Base-by-base conservation (phyloP, 2,329 filamentous ascomycete genomes). In the Sporothrix phasma region DNA sequence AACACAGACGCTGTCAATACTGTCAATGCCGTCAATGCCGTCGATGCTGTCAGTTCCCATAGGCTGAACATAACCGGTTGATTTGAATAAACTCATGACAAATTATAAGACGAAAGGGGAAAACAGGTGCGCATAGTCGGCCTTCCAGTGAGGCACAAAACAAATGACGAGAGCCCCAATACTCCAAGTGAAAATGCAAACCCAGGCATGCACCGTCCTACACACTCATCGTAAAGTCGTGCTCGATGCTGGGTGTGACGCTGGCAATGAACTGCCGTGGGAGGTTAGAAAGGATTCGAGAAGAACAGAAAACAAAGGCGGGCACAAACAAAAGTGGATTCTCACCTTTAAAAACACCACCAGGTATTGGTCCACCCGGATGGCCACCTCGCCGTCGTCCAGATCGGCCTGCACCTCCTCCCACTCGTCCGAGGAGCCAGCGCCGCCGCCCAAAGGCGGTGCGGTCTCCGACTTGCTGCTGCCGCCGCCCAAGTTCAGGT, bases 351-450 rank as follows among this genome's bases (percentile, higher is more conserved):
- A 78, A 75, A 94, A 94, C 3, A 94, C 90, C 15, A 94, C 88
- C 31, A 94, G 80, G 71, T 94, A 94, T 76, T 94, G 90, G 71
- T 95, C 90, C n/a, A 93, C 89, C 17, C 90, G 82, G 68, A 93
- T 92, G 29, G 89, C 89, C 43, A 89, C 87, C 72, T 92, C 89
- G 47, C 81, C 76, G 34, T 91, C 88, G 64, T 89, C 87, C 53
- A 79, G 81, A 54, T 86, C 83, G 58, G 83, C 80, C 69, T 83
- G 76, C 3, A 88, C 80, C 68, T 87, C 84, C 71, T 88, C 85
- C 85, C 85, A 88, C 70, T 87, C 85, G 66, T 87, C 81, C 41
- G 75, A 78, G 54, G 79, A 76, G 66, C 74, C 75, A 68, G 78
- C 79, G 68, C 78, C 79, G 67, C 81, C 80, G 8, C 79, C 81